Evolutionary conservation across 1,139 yeast species (phyloP).

Genomic region (Candida glucosophila): DNA sequence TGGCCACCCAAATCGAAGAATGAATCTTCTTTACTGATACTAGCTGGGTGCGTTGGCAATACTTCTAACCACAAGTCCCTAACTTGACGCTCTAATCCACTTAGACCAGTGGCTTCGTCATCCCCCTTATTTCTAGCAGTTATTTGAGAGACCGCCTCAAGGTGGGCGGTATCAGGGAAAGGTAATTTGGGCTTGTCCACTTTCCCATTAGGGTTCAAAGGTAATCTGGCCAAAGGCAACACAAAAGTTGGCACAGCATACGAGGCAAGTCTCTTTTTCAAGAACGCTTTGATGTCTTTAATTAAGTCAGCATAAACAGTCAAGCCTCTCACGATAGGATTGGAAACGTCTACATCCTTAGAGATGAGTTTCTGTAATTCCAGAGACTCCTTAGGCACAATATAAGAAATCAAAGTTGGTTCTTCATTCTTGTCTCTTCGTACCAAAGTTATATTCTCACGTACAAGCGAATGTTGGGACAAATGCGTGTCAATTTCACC

Average conservation of each 20-base stretch:
- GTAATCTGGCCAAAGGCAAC: slow-evolving; percentile 78
- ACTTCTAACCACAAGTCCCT: slow-evolving; percentile 80
- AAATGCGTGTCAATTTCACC: slow-evolving; percentile 98
- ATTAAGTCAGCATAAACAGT: slow-evolving; percentile 69
- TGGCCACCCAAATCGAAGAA: slow-evolving; percentile 98
- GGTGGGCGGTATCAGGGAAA: slow-evolving; percentile 85
- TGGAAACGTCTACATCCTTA: slow-evolving; percentile 35
- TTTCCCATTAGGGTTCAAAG: slow-evolving; percentile 96
- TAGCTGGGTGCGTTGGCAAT: slow-evolving; percentile 77
- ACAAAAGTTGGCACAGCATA: slow-evolving; percentile 91
- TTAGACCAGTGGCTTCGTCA: slow-evolving; percentile 43
- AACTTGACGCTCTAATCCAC: slow-evolving; percentile 57
- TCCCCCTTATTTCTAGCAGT: slow-evolving; percentile 20
- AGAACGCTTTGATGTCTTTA: slow-evolving; percentile 69
- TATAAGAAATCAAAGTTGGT: slow-evolving; percentile 80
- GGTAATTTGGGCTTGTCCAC: slow-evolving; percentile 96
- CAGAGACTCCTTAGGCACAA: slow-evolving; percentile 70
- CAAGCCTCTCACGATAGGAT: slow-evolving; percentile 72
- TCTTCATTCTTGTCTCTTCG: slow-evolving; percentile 89
- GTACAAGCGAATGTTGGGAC: slow-evolving; percentile 82
- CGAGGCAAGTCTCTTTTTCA: slow-evolving; percentile 82
- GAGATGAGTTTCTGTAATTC: slow-evolving; percentile 49
- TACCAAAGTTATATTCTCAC: slow-evolving; percentile 91
- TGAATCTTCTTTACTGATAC: slow-evolving; percentile 70
- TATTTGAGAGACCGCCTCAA: slow-evolving; percentile 54